Conservation (phyloP, 345 rosid genomes). For the Euclidium syriacum region DNA sequence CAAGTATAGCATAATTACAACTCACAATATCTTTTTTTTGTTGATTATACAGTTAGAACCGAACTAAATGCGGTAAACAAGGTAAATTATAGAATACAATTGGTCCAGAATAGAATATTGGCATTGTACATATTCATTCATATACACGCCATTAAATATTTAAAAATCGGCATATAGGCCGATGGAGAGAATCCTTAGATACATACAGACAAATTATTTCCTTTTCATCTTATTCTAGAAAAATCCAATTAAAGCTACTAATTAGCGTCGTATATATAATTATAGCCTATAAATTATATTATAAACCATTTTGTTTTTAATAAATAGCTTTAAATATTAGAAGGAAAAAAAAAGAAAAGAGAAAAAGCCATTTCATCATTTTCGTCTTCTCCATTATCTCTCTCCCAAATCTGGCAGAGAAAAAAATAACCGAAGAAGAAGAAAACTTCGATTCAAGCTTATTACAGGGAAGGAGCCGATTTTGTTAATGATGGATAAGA, state of each 20-base stretch:
- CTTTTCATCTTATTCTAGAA: conserved; percentile 30
- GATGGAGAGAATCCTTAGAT: conserved; percentile 18
- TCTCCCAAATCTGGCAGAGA: conserved; percentile 28
- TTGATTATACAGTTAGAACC: background rate
- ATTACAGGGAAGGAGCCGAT: background rate
- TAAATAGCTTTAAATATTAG: conserved; percentile 4
- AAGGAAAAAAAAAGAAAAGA: background rate
- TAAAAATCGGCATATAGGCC: background rate
- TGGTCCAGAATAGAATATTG: conserved; percentile 11
- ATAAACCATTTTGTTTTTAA: background rate
- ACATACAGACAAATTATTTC: conserved; percentile 29
- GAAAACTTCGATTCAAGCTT: background rate
- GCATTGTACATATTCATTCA: conserved; percentile 19
- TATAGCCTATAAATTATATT: conserved; percentile 5
- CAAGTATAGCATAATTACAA: conserved; percentile 5
- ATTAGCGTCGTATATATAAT: conserved; percentile 19
- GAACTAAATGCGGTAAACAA: conserved; percentile 1
- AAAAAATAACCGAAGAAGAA: background rate
- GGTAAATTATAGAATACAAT: conserved; percentile 1
- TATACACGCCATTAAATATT: background rate
- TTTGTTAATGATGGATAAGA: conserved; percentile 47
- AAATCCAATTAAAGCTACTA: conserved; percentile 23
- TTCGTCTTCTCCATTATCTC: conserved; percentile 31
- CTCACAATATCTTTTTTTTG: background rate
- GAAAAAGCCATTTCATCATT: conserved; percentile 3